These are phyloP conservation scores for Trichosanthes truncata DNA, from an alignment of 306 rosid species.

Conservation along the genomic window DNA sequence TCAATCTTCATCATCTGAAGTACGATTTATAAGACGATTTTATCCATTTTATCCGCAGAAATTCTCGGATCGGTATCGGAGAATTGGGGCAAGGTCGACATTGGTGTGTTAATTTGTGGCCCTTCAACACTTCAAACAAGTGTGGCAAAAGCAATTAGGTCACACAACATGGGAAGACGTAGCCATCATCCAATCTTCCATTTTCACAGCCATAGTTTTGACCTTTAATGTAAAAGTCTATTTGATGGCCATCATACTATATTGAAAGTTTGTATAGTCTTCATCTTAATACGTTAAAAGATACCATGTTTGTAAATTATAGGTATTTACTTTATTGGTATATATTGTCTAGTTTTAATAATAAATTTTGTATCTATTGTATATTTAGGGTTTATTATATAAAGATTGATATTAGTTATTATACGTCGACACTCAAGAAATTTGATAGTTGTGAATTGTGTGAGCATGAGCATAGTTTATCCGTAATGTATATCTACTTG, in stretches of 20 bases:
- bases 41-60: slow-evolving; percentile 33
- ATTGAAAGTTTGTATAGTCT: not conserved
- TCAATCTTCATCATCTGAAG: not conserved
- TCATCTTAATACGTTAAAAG: not conserved
- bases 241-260: not conserved
- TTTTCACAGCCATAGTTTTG: slow-evolving; percentile 86
- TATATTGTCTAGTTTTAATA: not conserved
- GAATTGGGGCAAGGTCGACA: slow-evolving; percentile 58
- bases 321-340: no score
- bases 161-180: slow-evolving; percentile 43
- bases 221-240: slow-evolving; percentile 31
- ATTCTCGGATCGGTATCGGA: slow-evolving; percentile 45
- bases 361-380: no score
- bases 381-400: not conserved
- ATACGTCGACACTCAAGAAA: no score
- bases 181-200: slow-evolving; percentile 60
- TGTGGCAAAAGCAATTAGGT: slow-evolving; percentile 76
- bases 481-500: no score
- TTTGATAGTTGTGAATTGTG: no score
- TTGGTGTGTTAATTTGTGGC: slow-evolving; percentile 82
- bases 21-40: not conserved
- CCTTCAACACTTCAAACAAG: slow-evolving; percentile 75
- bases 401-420: no score
- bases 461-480: no score
- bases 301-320: not conserved